These are phyloP conservation scores for Testicularia cyperi DNA, from an alignment of 1,284 basidiomycete genomes.

Conservation along the genomic window DNA sequence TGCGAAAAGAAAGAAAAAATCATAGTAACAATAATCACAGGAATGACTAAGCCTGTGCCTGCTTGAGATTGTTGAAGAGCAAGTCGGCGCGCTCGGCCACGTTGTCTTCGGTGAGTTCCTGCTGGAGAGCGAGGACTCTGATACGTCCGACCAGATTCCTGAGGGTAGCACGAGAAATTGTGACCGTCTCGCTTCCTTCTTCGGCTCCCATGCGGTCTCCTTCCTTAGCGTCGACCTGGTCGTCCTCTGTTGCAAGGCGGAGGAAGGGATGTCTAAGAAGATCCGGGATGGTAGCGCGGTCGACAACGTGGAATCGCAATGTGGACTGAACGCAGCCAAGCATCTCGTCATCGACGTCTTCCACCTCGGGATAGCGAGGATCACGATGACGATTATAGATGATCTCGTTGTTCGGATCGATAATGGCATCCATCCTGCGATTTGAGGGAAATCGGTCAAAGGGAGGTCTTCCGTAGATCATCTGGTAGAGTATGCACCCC, in stretches of 20 bases:
- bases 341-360: constrained; percentile 69
- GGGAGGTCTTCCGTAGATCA: constrained; percentile 88
- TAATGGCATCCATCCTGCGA: constrained; percentile 85
- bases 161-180: constrained; percentile 34
- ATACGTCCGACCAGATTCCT: constrained; percentile 45
- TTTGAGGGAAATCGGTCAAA: constrained; percentile 86
- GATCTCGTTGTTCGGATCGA: constrained; percentile 72
- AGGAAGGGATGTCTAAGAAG: constrained; percentile 63
- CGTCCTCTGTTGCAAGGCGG: constrained; percentile 7
- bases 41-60: constrained; percentile 9
- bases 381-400: constrained; percentile 72
- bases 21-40: too few relatives aligned
- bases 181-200: constrained; percentile 27
- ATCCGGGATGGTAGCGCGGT: constrained; percentile 76
- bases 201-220: neutral
- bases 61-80: constrained; percentile 30
- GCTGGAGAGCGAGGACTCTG: constrained; percentile 32
- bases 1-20: too few relatives aligned
- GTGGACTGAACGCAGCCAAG: constrained; percentile 75
- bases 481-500: constrained; percentile 93
- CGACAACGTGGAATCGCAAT: constrained; percentile 72
- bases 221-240: constrained; percentile 6
- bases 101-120: constrained; percentile 49
- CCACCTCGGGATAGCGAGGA: constrained; percentile 63
- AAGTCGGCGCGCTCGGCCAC: constrained; percentile 44